A percentile compares a stretch with the other conserved stretches of the same genome.
These are phyloP conservation scores for Reutealis trisperma DNA, from an alignment of 345 rosid genomes.

Conservation along the genomic window DNA sequence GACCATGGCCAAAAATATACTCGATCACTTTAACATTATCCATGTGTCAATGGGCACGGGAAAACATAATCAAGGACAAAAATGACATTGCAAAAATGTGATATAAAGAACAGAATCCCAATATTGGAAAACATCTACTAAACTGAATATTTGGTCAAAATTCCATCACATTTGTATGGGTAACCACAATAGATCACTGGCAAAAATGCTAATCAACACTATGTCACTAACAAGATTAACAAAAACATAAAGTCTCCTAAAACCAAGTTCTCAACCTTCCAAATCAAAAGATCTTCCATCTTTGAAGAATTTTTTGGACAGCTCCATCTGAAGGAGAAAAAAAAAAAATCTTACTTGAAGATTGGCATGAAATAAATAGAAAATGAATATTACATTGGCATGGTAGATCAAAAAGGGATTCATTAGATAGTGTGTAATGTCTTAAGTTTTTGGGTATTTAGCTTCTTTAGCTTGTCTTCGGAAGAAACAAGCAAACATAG, in stretches of 20 bases:
- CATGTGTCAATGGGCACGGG: neutral
- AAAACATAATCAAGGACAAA: neutral
- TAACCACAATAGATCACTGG: neutral
- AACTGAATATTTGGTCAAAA: neutral
- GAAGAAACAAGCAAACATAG: too few relatives aligned
- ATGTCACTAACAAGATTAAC: neutral
- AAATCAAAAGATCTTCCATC: slow-evolving; percentile 81
- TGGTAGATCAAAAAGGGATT: slow-evolving; percentile 2
- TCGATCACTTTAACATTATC: neutral
- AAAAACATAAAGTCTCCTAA: neutral
- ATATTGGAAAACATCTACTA: neutral
- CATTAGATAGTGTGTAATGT: neutral
- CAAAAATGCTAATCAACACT: neutral
- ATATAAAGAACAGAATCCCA: neutral
- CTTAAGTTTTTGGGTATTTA: neutral
- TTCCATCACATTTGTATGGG: neutral
- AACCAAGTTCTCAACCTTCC: slow-evolving; percentile 56
- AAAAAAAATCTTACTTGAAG: neutral
- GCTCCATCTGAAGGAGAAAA: slow-evolving; percentile 57
- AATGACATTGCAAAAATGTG: neutral
- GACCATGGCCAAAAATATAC: neutral
- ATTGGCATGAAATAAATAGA: neutral
- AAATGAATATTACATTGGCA: neutral
- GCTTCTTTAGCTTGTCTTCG: neutral
- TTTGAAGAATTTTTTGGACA: slow-evolving; percentile 72